A percentile compares a stretch with the other conserved stretches of the same genome.
These are phyloP conservation scores for Trametes villosa DNA, from an alignment of 768 basidiomycete species.

Conservation along the genomic window DNA sequence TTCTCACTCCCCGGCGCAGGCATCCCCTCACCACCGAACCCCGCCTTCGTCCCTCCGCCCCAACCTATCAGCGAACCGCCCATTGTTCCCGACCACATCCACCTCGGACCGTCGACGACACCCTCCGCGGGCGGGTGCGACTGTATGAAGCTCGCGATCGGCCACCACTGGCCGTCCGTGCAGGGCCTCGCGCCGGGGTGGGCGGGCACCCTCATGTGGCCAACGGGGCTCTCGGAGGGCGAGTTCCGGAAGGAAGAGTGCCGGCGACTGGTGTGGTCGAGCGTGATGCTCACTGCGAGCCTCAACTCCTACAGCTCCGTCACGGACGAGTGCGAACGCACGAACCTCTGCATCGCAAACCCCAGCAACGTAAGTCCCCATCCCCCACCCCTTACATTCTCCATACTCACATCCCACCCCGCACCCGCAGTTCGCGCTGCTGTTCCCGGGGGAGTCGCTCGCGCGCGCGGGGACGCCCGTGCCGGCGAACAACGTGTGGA, in stretches of 20 bases:
- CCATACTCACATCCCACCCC: background rate
- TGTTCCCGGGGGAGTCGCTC: constrained; percentile 74
- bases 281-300: constrained; percentile 64
- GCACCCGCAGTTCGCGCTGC: constrained; percentile 56
- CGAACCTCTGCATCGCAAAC: constrained; percentile 48
- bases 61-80: background rate
- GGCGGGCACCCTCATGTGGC: constrained; percentile 68
- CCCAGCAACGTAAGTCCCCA: constrained; percentile 59
- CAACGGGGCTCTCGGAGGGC: constrained; percentile 44
- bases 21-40: background rate
- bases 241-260: constrained; percentile 75
- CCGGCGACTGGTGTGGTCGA: constrained; percentile 75
- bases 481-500: constrained; percentile 74
- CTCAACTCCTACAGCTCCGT: constrained; percentile 63
- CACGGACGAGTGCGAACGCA: constrained; percentile 23
- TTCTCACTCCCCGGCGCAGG: background rate
- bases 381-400: background rate
- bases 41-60: background rate
- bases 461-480: constrained; percentile 31
- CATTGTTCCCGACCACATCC: constrained; percentile 4
- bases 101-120: background rate
- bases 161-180: constrained; percentile 50
- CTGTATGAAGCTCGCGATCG: constrained; percentile 49
- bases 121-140: background rate
- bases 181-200: constrained; percentile 63